Evolutionary conservation across 2,329 filamentous ascomycete species (phyloP).

Genomic region (Geosmithia flava): DNA sequence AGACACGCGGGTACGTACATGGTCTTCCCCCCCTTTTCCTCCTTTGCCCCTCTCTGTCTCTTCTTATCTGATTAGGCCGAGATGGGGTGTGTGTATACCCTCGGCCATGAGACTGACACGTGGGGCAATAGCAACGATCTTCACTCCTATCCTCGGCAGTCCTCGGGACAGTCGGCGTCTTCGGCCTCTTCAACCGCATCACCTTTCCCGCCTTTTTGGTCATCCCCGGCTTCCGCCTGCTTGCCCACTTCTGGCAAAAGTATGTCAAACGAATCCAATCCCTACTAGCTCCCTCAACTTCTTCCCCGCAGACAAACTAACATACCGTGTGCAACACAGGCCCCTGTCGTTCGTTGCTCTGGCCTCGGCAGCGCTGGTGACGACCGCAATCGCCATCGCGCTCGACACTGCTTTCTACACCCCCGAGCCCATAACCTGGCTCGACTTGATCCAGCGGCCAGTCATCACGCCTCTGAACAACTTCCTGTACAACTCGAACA

Average conservation of each 20-base stretch:
- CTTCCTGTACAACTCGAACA: constrained; percentile 59
- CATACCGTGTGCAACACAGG: constrained; percentile 16
- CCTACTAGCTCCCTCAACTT: background rate
- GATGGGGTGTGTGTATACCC: too few species aligned
- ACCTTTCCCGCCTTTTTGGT: constrained; percentile 91
- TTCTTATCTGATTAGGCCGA: background rate
- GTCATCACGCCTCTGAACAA: constrained; percentile 71
- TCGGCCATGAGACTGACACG: constrained; percentile 2
- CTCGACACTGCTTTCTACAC: constrained; percentile 81
- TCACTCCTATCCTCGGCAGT: constrained; percentile 65
- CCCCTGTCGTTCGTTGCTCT: constrained; percentile 52
- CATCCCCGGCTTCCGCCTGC: constrained; percentile 68
- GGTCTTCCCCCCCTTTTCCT: background rate
- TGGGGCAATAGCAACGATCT: constrained; percentile 47
- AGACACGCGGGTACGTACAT: constrained; percentile 54
- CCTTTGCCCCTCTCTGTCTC: background rate
- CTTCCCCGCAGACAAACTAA: background rate
- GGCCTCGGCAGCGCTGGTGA: constrained; percentile 51
- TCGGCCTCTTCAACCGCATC: constrained; percentile 91
- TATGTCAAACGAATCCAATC: constrained; percentile 26
- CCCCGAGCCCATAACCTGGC: constrained; percentile 48
- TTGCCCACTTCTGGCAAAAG: constrained; percentile 78
- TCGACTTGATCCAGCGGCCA: constrained; percentile 49
- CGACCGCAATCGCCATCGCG: constrained; percentile 59
- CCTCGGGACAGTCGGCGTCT: constrained; percentile 69